A percentile compares a stretch with the other conserved stretches of the same genome.
Conservation (phyloP, 176 grass and related monocot genomes). For the Saccharum spontaneum region DNA sequence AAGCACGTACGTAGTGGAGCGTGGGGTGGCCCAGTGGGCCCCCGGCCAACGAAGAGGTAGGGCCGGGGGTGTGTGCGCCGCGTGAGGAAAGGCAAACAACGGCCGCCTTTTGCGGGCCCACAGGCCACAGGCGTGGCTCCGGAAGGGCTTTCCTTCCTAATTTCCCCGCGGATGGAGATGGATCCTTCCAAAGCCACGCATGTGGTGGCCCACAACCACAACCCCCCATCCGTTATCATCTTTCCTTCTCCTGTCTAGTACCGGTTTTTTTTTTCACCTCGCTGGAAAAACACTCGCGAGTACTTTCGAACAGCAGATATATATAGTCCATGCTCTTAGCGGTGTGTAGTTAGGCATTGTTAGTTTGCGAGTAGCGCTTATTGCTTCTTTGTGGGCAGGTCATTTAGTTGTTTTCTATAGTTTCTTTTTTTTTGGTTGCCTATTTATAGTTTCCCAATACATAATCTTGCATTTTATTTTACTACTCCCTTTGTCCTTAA, state of each 20-base stretch:
- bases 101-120: constrained; percentile 38
- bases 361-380: too few relatives aligned
- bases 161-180: constrained; percentile 70
- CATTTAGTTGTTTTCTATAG: too few relatives aligned
- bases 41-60: not conserved
- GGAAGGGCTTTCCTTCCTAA: not conserved
- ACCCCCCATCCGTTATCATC: not conserved
- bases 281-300: too few relatives aligned
- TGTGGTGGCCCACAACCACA: constrained; percentile 37
- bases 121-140: constrained; percentile 44
- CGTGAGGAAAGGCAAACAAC: not conserved
- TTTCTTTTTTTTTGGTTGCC: too few relatives aligned
- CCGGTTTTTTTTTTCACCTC: too few relatives aligned
- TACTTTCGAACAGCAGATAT: too few relatives aligned
- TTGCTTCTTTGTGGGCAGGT: too few relatives aligned
- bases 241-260: not conserved
- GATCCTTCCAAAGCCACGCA: constrained; percentile 68
- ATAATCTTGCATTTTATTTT: too few relatives aligned
- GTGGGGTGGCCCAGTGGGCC: constrained; percentile 60
- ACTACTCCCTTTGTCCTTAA: too few relatives aligned
- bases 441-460: too few relatives aligned
- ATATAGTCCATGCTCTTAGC: too few relatives aligned
- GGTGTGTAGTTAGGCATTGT: too few relatives aligned
- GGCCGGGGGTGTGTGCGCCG: not conserved
- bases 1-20: not conserved